Base-by-base conservation (phyloP, 768 basidiomycete species). In the Rhizopogon rudus region DNA sequence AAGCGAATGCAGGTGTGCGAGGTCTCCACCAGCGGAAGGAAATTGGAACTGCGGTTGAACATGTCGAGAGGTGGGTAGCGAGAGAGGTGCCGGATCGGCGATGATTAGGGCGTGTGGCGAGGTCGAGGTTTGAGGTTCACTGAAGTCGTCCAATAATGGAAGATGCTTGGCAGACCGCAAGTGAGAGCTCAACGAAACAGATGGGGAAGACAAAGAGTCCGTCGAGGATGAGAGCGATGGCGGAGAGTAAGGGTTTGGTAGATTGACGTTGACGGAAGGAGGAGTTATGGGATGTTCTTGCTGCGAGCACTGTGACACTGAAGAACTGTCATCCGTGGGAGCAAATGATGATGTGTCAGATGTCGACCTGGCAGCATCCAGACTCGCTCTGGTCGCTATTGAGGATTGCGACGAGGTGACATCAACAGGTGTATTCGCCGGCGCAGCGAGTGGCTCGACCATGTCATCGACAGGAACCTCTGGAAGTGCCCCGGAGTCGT, bases 171-270 rank as follows among this genome's bases (percentile, higher is more conserved):
- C 49, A 53, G 63, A 54, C 25, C 59, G 60, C 17, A 66, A 56
- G 5, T 70, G 69, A 37, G 69, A 70, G 3, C 56, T 79, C 13
- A 84, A 84, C 7, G 81, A 79, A 6, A 75, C 73, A 2, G 80
- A 75, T 2, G 79, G 80, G 12, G 83, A 79, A 9, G 75, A 76
- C 48, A 87, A 63, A 1, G 86, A 87, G 57, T 87, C 86, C 0
- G 78, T 75, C 5, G 82, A 84, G 5, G 81, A 80, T 5, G 82
- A 79, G 7, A 84, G 69, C 10, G 76, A 79, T 7, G 82, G 81
- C 42, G 78, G 73, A n/a, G 63, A 63, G 48, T 58, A 61, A 35
- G 61, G 58, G 52, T 61, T 62, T 37, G 55, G 61, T 44, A 72
- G 43, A 50, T 59, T 67, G 63, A 63, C 61, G 41, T 63, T 65